phyloP scores from a whole-genome alignment of 225 moss, liverwort and hornwort genomes.

The Antitrichia curtipendula region DNA sequence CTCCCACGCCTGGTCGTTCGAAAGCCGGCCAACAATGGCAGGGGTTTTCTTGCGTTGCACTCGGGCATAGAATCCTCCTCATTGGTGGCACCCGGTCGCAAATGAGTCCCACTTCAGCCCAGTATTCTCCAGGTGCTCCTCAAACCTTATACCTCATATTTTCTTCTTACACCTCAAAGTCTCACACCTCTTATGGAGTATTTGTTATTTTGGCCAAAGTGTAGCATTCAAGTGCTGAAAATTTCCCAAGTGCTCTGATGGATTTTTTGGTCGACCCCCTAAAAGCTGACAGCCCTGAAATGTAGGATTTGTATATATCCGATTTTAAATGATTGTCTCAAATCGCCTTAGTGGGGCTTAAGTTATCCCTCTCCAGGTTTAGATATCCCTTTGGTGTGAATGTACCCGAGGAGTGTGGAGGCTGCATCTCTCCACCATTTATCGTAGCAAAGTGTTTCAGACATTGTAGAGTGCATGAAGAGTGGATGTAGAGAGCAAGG shows the following conservation, averaged over 20 bases:
- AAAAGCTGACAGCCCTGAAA: not conserved
- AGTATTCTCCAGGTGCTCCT: constrained; percentile 10
- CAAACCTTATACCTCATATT: not conserved
- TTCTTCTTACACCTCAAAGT: not conserved
- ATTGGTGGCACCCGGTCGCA: constrained; percentile 39
- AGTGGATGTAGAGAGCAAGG: not conserved
- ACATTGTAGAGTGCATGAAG: not conserved
- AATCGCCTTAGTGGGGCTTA: not conserved
- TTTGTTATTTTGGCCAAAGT: not conserved
- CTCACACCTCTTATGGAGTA: not conserved
- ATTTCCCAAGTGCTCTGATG: not conserved
- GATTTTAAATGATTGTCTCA: not conserved
- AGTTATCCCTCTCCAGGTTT: not conserved
- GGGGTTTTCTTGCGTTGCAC: constrained; percentile 47
- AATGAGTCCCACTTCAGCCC: not conserved
- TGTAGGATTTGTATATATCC: not conserved
- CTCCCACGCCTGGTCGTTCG: constrained; percentile 27
- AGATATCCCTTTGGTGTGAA: not conserved
- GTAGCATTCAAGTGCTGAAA: not conserved
- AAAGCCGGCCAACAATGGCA: constrained; percentile 19
- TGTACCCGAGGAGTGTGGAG: not conserved
- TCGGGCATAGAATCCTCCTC: constrained; percentile 35
- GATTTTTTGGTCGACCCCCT: no score
- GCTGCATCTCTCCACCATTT: not conserved
- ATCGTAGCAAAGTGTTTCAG: not conserved